Percentiles rank a stretch among this genome's conserved stretches.
Conservation (phyloP, 768 basidiomycete species). For the Pholiota conissans region DNA sequence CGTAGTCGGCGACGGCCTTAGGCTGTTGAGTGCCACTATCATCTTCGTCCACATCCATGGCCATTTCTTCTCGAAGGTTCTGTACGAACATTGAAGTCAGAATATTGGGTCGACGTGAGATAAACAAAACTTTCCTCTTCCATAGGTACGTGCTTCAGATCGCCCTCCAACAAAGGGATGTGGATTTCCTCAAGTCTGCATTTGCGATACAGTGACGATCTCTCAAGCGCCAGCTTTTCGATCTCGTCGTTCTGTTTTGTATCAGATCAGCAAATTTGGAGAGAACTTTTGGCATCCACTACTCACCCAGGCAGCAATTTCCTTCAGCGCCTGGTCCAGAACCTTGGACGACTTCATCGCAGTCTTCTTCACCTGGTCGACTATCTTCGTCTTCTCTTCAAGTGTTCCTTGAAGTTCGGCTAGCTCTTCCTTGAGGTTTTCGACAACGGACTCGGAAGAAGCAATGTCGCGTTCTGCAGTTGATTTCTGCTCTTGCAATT, state of each 20-base stretch:
- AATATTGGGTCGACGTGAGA: not conserved
- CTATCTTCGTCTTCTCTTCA: constrained; percentile 70
- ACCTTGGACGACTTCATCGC: constrained; percentile 69
- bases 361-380: constrained; percentile 76
- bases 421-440: constrained; percentile 60
- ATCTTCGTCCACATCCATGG: constrained; percentile 92
- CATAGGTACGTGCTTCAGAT: constrained; percentile 86
- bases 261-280: no score
- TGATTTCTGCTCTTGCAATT: constrained; percentile 54
- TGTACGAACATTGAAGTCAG: constrained; percentile 23
- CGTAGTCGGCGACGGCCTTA: constrained; percentile 75
- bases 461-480: constrained; percentile 60
- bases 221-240: constrained; percentile 81
- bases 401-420: constrained; percentile 58
- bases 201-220: constrained; percentile 85
- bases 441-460: constrained; percentile 54
- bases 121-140: constrained; percentile 70
- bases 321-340: constrained; percentile 87
- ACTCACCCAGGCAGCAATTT: constrained; percentile 77
- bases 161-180: constrained; percentile 74
- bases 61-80: constrained; percentile 83
- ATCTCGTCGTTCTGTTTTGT: constrained; percentile 67
- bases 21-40: constrained; percentile 79
- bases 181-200: constrained; percentile 92
- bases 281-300: no score